Evolutionary conservation across 371 early-diverging fungal genomes (phyloP), one percentile per base, ranked within the genome.

Genomic region (Mortierella polycephala): DNA sequence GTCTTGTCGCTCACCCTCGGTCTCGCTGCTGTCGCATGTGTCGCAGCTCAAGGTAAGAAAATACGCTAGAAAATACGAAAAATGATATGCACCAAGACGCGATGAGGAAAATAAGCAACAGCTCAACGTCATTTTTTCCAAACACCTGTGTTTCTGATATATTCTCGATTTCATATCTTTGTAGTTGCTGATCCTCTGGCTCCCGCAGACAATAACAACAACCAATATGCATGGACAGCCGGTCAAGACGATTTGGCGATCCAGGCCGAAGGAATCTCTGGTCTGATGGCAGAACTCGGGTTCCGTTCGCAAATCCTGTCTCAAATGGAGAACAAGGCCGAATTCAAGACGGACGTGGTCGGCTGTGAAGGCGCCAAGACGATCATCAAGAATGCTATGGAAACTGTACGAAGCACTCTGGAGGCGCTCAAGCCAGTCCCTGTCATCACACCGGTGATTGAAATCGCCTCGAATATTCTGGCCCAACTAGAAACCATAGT

Each of bases 221-320:
- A 52, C 39, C 64, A 59, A n/a, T 50, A 16, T 7, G 10, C 51
- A 8, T 70, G 64, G 70, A 42, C 49, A 7, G 21, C 51, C 42
- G 64, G 42, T 18, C 41, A 64, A 6, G 18, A 59, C n/a, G 62
- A 62, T n/a, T 57, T 67, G 40, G 56, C 62, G 7, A 30, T 16
- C 7, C 55, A 56, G 12, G 57, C 51, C 11, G 67, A 67, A 18
- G 58, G 53, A 30, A 13, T 60, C 10, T 60, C 72, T 6, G 6
- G 7, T 9, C 11, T 40, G 10, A 41, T 67, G 14, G 54, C 63
- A 10, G 74, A 73, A 40, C 62, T 73, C 55, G 47, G 54, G 46
- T 62, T 73, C 55, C 67, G 74, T 3, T 41, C 62, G 9, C 46
- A 57, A 13, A 14, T 73, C 44, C 37, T 73, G 49, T 56, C 44